Conservation (phyloP, 2,329 filamentous ascomycete genomes). For the Xylaria sp. region DNA sequence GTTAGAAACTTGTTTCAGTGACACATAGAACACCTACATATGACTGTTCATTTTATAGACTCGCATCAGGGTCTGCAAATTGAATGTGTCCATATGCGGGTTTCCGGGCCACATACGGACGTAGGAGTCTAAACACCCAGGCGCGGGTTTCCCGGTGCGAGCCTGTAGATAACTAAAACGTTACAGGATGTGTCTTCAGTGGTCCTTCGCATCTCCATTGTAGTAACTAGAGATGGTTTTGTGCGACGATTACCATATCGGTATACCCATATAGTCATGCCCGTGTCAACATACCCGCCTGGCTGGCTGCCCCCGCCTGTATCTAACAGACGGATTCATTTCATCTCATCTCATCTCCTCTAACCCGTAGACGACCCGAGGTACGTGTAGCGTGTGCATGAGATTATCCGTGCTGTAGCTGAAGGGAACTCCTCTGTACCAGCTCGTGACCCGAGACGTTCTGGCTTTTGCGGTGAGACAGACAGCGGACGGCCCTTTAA, state of each 20-base stretch:
- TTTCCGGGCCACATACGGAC: conserved; percentile 13
- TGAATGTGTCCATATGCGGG: conserved; percentile 2
- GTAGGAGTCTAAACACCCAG: background rate
- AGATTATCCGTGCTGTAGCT: background rate
- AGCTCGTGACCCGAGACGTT: conserved; percentile 1
- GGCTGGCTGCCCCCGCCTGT: background rate
- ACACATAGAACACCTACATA: background rate
- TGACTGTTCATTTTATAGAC: too few species aligned
- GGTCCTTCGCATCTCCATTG: background rate
- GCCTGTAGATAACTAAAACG: background rate
- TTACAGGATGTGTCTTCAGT: background rate
- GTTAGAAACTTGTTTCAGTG: background rate
- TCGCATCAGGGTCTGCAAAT: background rate
- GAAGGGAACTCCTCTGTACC: background rate
- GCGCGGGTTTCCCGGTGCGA: background rate
- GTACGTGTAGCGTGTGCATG: background rate
- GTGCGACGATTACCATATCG: background rate
- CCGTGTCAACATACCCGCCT: background rate
- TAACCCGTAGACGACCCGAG: background rate
- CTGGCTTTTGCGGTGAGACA: background rate
- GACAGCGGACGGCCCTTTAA: background rate
- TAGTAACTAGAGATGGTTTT: background rate
- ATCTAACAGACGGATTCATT: too few species aligned
- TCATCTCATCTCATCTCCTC: background rate
- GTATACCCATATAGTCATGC: background rate